Base-by-base conservation (phyloP, 441 rosid species). In the Raphanus hybrid region DNA sequence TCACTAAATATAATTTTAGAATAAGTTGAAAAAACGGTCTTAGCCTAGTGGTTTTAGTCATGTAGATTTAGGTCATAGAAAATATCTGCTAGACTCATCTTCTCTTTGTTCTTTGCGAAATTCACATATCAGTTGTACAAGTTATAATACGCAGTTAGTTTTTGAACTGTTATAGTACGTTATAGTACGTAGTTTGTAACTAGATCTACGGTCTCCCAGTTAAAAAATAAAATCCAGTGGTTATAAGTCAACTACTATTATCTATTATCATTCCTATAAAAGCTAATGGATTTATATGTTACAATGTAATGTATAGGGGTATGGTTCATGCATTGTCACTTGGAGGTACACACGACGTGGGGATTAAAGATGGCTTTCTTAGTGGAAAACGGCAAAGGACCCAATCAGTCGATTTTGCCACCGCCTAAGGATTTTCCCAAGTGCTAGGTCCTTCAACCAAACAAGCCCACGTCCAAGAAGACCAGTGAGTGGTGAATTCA, bases 331-430 rank as follows among this genome's bases (percentile, higher is more conserved):
- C 86, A 85, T 72, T 87, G 91, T 76, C 86, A 83, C 75, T 72
- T 84, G 73, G 99, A 94, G 83, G 87, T 91, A 68, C 97, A 91
- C 81, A 90, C 99, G 29, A 88, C 97, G 45, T 94, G 96, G 99
- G 98, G 98, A 29, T 85, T 94, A 11, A 90, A 90, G 83, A 94
- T 92, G 99, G 98, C 97, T 18, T 94, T 94, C 80, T 75, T 92
- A 84, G 99, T 94, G 76, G 97, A 92, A 29, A 90, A 90, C 71
- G 98, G 97, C 23, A 89, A 84, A 82, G 97, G 98, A 64, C 94
- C 96, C 9, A 89, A 87, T 39, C 74, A 90, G 75, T 91, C 99
- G 43, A 78, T 92, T 69, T 77, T 94, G 75, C 98, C 99, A 18
- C 98, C 98, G 67, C 98, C 97, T 16, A 83, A 67, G 10, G 97